phyloP scores from a whole-genome alignment of 176 grass and related monocot genomes.

The Oryza coarctata region DNA sequence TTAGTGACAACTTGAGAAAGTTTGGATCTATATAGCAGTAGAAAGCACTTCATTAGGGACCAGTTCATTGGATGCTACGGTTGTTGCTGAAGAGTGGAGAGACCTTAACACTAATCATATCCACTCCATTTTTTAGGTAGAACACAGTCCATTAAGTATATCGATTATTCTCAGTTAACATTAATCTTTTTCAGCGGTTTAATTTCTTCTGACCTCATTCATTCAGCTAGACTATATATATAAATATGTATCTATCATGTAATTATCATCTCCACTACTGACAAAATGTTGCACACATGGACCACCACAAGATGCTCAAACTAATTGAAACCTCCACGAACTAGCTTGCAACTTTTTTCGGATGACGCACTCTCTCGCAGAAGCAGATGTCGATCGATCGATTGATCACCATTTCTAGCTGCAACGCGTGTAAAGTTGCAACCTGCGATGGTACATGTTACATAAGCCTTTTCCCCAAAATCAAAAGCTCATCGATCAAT shows the following conservation, averaged over 20 bases:
- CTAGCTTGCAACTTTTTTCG: background rate
- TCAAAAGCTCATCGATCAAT: background rate
- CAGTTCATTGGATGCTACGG: background rate
- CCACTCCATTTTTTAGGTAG: background rate
- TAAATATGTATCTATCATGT: background rate
- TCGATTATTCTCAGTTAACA: background rate
- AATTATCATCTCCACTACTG: conserved; percentile 13
- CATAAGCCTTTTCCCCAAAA: background rate
- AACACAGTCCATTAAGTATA: background rate
- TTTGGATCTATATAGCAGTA: background rate
- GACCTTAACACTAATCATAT: background rate
- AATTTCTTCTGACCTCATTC: conserved; percentile 9
- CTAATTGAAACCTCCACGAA: background rate
- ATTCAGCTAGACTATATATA: background rate
- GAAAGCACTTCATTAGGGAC: background rate
- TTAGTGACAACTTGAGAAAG: background rate
- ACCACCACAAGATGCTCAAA: background rate
- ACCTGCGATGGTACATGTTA: background rate
- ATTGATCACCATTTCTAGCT: background rate
- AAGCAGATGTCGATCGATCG: background rate
- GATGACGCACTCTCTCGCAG: background rate
- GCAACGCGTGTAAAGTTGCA: background rate
- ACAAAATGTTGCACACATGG: background rate
- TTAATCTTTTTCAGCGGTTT: background rate
- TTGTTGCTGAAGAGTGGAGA: background rate